Base-by-base conservation (phyloP, 164 flowering plant genomes). In the Vitis rotundifolia region DNA sequence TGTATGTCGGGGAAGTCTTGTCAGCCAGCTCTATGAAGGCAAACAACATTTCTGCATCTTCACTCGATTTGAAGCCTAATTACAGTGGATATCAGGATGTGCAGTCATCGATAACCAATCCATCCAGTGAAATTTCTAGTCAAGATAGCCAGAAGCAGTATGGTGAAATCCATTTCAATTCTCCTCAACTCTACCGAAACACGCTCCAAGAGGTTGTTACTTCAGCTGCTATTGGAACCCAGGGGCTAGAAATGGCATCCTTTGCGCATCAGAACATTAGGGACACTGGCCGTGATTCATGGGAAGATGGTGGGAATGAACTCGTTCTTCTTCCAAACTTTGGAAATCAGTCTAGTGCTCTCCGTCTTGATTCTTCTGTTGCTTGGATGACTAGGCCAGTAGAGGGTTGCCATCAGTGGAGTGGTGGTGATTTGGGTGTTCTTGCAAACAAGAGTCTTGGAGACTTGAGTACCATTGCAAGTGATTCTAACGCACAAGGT, bases 181-280 rank as follows among this genome's bases (percentile, higher is more conserved):
- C 77, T 15, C 59, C 85, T 7, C 52, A 78, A 8, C 18, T 78
- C 61, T 81, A 75, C 72, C 82, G 67, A 29, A 83, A 78, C 69
- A 44, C 70, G 14, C 78, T 75, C 14, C 82, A 80, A 19, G 85
- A 81, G 44, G 80, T 71, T 65, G 85, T 77, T 48, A 75, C 81
- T 7, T 54, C 80, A 50, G 80, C 84, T 18, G 53, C 65, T 1
- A 18, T 57, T 60, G 75, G 75, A 18, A 48, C 70, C 47, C 80
- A 68, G 44, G 79, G 62, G 13, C 59, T 59, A 61, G 75, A 67
- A 58, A 55, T 77, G 70, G 71, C 68, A 47, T 59, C 79, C 2
- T 48, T 68, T 51, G 73, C 48, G 15, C 73, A 72, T 12, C 75
- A 72, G 29, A 74, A 71, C 9, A 44, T 61, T 0, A 51, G 77